phyloP scores from a whole-genome alignment of 345 rosid species.

The Linum trigynum region DNA sequence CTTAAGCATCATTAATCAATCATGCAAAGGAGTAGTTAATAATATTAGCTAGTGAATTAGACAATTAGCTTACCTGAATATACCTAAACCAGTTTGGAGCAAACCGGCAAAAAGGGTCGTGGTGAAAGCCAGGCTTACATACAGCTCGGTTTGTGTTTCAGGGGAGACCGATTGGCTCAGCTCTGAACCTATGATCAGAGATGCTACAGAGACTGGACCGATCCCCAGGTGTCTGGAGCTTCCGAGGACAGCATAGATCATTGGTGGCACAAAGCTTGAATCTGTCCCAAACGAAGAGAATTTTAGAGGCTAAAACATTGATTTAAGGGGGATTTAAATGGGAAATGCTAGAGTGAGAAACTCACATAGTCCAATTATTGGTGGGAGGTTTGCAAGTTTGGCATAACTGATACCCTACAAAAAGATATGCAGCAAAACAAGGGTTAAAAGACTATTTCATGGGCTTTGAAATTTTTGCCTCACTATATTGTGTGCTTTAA shows the following conservation, averaged over 20 bases:
- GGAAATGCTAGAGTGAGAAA: constrained; percentile 8
- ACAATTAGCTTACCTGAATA: constrained; percentile 7
- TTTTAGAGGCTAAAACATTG: not conserved
- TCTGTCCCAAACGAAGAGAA: constrained; percentile 36
- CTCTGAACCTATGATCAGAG: constrained; percentile 96
- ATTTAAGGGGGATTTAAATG: not conserved
- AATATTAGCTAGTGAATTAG: too few relatives aligned
- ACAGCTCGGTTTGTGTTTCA: constrained; percentile 49
- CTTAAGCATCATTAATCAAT: too few relatives aligned
- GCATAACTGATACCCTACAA: constrained; percentile 98
- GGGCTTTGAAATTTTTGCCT: too few relatives aligned
- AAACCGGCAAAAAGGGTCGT: constrained; percentile 94
- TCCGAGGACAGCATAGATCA: constrained; percentile 76
- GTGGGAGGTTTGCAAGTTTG: constrained; percentile 94
- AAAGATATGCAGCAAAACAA: not conserved
- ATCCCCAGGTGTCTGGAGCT: constrained; percentile 90
- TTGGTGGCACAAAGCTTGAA: constrained; percentile 98
- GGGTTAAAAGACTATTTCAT: too few relatives aligned
- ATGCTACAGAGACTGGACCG: constrained; percentile 97
- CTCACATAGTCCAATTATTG: constrained; percentile 89
- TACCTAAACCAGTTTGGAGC: constrained; percentile 84
- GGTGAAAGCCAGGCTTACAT: constrained; percentile 82
- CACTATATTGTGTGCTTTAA: too few relatives aligned
- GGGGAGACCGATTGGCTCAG: constrained; percentile 64
- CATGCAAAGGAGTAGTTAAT: too few relatives aligned